Base-by-base conservation (phyloP, 306 rosid species). In the Cicer chorassanicum region DNA sequence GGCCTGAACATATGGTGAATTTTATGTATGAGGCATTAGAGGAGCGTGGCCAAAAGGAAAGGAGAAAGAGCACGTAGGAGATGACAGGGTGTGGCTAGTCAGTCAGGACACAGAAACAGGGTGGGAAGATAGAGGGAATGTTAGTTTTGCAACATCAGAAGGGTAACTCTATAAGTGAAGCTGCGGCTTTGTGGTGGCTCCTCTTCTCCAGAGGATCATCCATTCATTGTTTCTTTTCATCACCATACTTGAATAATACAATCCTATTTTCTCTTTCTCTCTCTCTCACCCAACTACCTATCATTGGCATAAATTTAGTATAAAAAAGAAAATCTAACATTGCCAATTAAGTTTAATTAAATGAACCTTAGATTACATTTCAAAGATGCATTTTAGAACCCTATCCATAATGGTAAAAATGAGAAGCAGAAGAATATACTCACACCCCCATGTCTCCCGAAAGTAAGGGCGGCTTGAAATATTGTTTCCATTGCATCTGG, bases 401-500 rank as follows among this genome's bases (percentile, higher is more conserved):
- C 41, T 11, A n/a, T 18, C 40, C 46, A 55, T 68, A 74, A 80
- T 78, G 60, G 57, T 66, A 68, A 41, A 79, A 71, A 76, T 49
- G 48, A 62, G 70, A 76, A 15, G 55, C 55, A 34, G 34, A 82
- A 78, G 39, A 39, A 80, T 67, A 81, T 70, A 84, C 98, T 90
- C 57, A 95, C 99, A 51, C 97, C 99, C 68, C 98, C 99, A 74
- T 73, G 88, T 81, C 79, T 92, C 73, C 99, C 99, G 44, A 90
- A 90, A 74, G 84, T 91, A 77, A 95, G 97, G 29, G 99, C 99
- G 63, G 98, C 84, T 83, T 92, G 96, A 86, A 92, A 95, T 78
- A 95, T 86, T 43, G 97, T 89, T 85, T 95, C 99, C 92, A 95
- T 90, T 85, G 99, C 98, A 86, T 95, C 99, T 43, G 99, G 99